Base-by-base conservation (phyloP, 768 basidiomycete species). In the Pholiota molesta region DNA sequence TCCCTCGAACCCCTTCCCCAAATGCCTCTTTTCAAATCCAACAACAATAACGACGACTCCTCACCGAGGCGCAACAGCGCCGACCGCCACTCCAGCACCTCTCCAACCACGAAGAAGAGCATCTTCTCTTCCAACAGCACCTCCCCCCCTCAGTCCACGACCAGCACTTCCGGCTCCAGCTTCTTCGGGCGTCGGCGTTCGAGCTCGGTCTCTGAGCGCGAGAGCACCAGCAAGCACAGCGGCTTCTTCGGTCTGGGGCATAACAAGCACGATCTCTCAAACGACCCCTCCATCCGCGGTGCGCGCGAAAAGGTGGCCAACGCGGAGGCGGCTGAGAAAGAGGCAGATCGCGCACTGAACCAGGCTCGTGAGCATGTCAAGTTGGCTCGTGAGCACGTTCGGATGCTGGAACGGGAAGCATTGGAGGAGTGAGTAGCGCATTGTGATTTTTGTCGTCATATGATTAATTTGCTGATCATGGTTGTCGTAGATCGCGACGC, bases 261-360 rank as follows among this genome's bases (percentile, higher is more conserved):
- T n/a, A 33, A 23, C 52, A 61, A 64, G 37, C 67, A 70, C 44
- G 60, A 52, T 35, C 42, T 72, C 47, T 64, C 66, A 16, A 64
- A 66, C 40, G 86, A 87, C 63, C 81, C 84, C 7, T 72, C 73
- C 29, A 83, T 88, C 63, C 52, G 74, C 8, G 67, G 71, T 4
- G 86, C 84, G 8, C 82, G 81, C 47, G 73, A 82, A 66, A 85
- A 82, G 64, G 79, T 86, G 17, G 64, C 77, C 0, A 76, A 80
- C 33, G 86, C 86, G 0, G 81, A 85, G 67, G 69, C 70, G 31
- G 83, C 82, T 0, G 86, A 86, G 72, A 73, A 73, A 45, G 79
- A 79, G 14, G 85, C 84, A 7, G 85, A 86, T 69, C 73, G 74
- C 5, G 85, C 85, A 5, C 72, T 86, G 9, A 64, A 68, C 23